Evolutionary conservation across 2,329 filamentous ascomycete species (phyloP).

Genomic region (Paecilomyces fulvus): DNA sequence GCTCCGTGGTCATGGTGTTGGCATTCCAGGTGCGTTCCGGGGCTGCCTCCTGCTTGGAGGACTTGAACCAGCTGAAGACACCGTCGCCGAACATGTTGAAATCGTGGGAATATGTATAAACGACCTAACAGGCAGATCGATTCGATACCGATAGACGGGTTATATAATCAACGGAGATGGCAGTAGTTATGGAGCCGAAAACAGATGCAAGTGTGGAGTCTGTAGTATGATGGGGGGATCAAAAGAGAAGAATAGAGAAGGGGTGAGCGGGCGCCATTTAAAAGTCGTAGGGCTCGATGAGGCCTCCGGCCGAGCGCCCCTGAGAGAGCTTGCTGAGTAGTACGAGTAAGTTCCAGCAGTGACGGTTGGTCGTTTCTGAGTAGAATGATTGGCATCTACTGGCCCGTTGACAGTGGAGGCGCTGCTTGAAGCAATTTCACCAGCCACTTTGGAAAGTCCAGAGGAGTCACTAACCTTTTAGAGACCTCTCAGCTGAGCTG

Average conservation of each 20-base stretch:
- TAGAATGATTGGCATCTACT: neutral
- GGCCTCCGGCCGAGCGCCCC: neutral
- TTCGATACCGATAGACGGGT: too few species aligned
- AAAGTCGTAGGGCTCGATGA: neutral
- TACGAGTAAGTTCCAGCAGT: neutral
- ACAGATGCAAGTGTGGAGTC: neutral
- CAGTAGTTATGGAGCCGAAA: too few species aligned
- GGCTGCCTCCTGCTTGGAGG: constrained; percentile 14
- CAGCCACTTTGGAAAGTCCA: neutral
- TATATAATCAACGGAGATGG: too few species aligned
- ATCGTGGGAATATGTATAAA: neutral
- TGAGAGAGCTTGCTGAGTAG: neutral
- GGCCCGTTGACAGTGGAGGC: neutral
- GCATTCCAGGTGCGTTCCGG: constrained; percentile 20
- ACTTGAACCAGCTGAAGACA: constrained; percentile 25
- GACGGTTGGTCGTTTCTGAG: neutral
- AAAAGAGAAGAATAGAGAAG: neutral
- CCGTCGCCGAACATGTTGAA: constrained; percentile 10
- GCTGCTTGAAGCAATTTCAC: neutral
- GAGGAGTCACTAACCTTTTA: neutral
- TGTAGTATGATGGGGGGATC: neutral
- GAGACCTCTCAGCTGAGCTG: neutral
- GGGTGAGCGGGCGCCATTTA: neutral
- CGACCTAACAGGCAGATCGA: too few species aligned
- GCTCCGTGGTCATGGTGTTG: constrained; percentile 24